Evolutionary conservation across 2,329 filamentous ascomycete species (phyloP), one percentile per base, ranked within the genome.

Genomic region (Aspergillus transmontanensis): DNA sequence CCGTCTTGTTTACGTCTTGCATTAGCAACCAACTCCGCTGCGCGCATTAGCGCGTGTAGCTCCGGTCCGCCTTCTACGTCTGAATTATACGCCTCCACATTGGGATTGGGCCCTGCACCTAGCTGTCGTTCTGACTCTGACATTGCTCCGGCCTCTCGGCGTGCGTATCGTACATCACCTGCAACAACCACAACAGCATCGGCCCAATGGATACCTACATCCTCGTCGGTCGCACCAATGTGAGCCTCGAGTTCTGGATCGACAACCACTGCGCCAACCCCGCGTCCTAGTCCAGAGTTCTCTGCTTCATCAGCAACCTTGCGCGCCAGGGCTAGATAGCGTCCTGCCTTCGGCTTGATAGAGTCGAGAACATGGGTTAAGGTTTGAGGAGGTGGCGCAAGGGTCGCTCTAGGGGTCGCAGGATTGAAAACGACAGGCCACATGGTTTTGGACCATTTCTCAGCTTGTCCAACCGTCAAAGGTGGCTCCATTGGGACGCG

Each of bases 381-480:
- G 6, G 77, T 72, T 54, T 79, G 74, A 3, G 74, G 74, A 4
- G 80, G 79, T 2, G 81, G 80, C 1, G 79, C 78, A 66, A 81
- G 72, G 54, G 76, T 75, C 34, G 78, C 71, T n/a, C 78, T 73
- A 10, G 80, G 78, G 9, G 80, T 76, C 6, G 81, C 78, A 23
- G 80, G 78, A 66, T 83, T 83, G 71, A 75, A 83, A 12, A 73
- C 71, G 36, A 79, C 76, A 0, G 80, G 80, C 81, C 81, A 82
- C 50, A 79, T 69, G 14, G 66, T 75, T 26, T 73, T 73, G 10
- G 76, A 74, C 80, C 80, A 82, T 60, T 70, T 68, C 28, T 78
- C 71, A n/a, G 81, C 78, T 71, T 82, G 79, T n/a, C 68, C 62
- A 2, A 67, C 50, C 36, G 72, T 79, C 53, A 79, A 69, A 4